Evolutionary conservation across 495 filamentous ascomycete species (phyloP), one percentile per base, ranked within the genome.

Genomic region (Astrothelium macrocarpum): DNA sequence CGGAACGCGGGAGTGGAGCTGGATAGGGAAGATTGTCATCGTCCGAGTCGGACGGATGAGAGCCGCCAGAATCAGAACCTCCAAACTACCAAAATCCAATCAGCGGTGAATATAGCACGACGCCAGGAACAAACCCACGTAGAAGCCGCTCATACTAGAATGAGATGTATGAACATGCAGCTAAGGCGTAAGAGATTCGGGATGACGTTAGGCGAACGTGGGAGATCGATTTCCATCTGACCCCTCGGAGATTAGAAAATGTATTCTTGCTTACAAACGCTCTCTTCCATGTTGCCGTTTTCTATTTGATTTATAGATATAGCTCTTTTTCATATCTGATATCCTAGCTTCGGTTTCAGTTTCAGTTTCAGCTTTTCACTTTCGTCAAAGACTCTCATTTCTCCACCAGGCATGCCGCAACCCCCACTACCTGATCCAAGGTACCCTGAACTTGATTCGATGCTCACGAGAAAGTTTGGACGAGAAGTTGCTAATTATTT

Each of bases 401-500:
- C 49, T 56, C 29, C 2, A 56, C 23, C 49, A 56, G 49, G 49
- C 49, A 56, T 56, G 49, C 49, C 60, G 28, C 65, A 68, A 67
- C 76, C 76, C 25, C 71, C 65, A 26, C 72, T 76, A 29, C 85
- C 85, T 3, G 77, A 78, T 58, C 83, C 85, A 59, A 81, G 81
- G 10, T 81, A 85, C 69, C 76, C 77, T 65, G 82, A 87, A 71
- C 82, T 89, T 70, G 85, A 92, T 78, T 90, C 88, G 7, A 91
- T 92, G 85, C 78, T 98, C 68, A 84, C 87, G 49, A 82, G 86
- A 58, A 94, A 89, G 65, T 97, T 96, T 74, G 94, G 94, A 69
- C 86, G 80, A 67, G 94, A 97, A 77, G 85, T 90, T 14, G 85
- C 87, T 67, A 97, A 98, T 78, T 98, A 97, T 82, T 97, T 96